phyloP scores from a whole-genome alignment of 768 basidiomycete genomes.

The Kwoniella shandongensis region DNA sequence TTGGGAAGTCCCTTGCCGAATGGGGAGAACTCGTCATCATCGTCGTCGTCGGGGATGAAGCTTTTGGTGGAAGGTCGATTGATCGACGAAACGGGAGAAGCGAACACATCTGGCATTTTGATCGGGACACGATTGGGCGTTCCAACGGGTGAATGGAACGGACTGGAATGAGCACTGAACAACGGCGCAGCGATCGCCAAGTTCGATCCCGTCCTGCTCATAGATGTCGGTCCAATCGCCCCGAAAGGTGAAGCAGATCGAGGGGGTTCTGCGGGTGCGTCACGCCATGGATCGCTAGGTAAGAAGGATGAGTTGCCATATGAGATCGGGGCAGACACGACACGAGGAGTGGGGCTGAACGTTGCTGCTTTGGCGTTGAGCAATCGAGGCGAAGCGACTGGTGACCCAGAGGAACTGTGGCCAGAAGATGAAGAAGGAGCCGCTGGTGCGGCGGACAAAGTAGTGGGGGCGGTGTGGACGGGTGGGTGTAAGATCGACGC shows the following conservation, averaged over 20 bases:
- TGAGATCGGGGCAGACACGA: slow-evolving; percentile 65
- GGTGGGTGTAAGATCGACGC: slow-evolving; percentile 16
- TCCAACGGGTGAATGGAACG: slow-evolving; percentile 47
- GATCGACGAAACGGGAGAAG: slow-evolving; percentile 58
- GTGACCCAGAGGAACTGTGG: slow-evolving; percentile 58
- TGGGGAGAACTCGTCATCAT: slow-evolving; percentile 55
- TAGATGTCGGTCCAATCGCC: slow-evolving; percentile 26
- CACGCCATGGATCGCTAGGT: slow-evolving; percentile 88
- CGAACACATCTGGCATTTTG: slow-evolving; percentile 53
- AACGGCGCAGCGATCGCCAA: slow-evolving; percentile 89
- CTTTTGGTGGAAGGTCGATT: slow-evolving; percentile 44
- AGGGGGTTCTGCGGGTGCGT: slow-evolving; percentile 57
- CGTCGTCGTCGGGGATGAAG: slow-evolving; percentile 60
- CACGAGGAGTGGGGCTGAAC: slow-evolving; percentile 70
- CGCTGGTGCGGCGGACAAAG: slow-evolving; percentile 3
- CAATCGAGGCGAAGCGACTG: slow-evolving; percentile 77
- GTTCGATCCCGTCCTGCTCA: slow-evolving; percentile 57
- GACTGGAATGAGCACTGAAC: slow-evolving; percentile 62
- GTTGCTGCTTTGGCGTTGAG: slow-evolving; percentile 87
- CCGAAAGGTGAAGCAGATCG: slow-evolving; percentile 48
- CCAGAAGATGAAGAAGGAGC: slow-evolving; percentile 28
- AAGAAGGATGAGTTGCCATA: slow-evolving; percentile 65
- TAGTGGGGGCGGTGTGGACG: slow-evolving; percentile 59
- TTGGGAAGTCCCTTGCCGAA: slow-evolving; percentile 57
- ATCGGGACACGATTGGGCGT: slow-evolving; percentile 36